These are phyloP conservation scores for Amoebophrya sp. DNA, from an alignment of 169 alveolate species.

Conservation along the genomic window DNA sequence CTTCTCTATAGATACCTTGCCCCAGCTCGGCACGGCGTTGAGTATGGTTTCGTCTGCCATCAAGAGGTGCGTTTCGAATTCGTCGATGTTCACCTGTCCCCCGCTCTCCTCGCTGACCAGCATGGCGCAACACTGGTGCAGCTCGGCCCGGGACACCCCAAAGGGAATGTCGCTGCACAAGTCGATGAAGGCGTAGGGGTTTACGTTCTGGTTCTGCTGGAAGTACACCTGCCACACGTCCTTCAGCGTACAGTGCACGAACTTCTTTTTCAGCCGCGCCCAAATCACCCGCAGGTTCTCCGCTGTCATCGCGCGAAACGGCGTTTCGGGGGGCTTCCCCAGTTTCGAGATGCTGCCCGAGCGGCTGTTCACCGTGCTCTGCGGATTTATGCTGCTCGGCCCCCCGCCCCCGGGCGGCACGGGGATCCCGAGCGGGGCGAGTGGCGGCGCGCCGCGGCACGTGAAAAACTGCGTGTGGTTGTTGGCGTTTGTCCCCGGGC, in stretches of 20 bases:
- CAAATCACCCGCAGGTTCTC: background rate
- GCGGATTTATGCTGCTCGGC: too few species aligned
- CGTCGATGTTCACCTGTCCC: background rate
- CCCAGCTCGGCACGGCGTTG: background rate
- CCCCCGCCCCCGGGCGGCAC: too few species aligned
- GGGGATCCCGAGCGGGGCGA: background rate
- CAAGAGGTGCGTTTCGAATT: background rate
- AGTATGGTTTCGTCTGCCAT: background rate
- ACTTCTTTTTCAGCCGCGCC: background rate
- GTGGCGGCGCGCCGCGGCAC: background rate
- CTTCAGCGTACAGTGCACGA: background rate
- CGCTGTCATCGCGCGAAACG: background rate
- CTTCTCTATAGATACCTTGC: background rate
- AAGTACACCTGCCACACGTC: background rate
- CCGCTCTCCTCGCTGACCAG: background rate
- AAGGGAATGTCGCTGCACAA: background rate
- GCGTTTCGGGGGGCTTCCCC: too few species aligned
- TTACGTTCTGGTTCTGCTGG: background rate
- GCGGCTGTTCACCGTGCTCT: too few species aligned
- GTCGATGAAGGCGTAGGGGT: background rate
- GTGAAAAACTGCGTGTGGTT: background rate
- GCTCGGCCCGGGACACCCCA: background rate
- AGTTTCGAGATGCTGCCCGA: too few species aligned
- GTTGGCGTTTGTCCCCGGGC: too few species aligned
- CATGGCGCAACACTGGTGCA: background rate